Evolutionary conservation across 1,139 yeast species (phyloP).

Genomic region (Scheffersomyces titani): DNA sequence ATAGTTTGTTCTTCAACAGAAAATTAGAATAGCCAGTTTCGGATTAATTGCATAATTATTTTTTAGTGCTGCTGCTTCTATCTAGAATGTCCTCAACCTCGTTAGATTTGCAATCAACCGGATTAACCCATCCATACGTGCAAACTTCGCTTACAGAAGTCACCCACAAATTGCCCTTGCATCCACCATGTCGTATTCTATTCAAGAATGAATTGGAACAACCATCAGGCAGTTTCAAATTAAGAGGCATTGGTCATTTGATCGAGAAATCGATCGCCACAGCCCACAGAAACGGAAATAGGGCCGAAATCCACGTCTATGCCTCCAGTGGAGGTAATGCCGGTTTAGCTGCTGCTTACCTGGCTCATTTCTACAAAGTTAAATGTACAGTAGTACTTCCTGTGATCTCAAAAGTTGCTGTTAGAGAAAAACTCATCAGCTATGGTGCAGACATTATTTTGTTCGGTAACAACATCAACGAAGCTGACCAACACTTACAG

Average conservation of each 20-base stretch:
- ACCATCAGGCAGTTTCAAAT: constrained; percentile 73
- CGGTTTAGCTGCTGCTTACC: constrained; percentile 72
- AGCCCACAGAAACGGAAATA: constrained; percentile 14
- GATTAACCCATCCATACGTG: constrained; percentile 29
- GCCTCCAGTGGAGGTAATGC: constrained; percentile 81
- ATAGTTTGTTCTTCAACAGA: neutral
- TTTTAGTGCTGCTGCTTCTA: neutral
- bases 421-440: constrained; percentile 30
- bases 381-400: constrained; percentile 73
- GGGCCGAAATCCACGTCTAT: constrained; percentile 45
- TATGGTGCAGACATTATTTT: constrained; percentile 58
- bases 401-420: constrained; percentile 35
- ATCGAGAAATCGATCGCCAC: constrained; percentile 30
- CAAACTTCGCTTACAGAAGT: constrained; percentile 47
- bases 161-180: constrained; percentile 26
- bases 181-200: constrained; percentile 49
- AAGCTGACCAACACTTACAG: constrained; percentile 58
- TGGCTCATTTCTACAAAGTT: constrained; percentile 46
- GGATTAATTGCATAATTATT: neutral
- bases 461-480: constrained; percentile 62
- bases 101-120: constrained; percentile 5
- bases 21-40: neutral
- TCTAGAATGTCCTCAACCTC: constrained; percentile 2
- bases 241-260: constrained; percentile 62
- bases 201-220: constrained; percentile 67